Evolutionary conservation across 2,329 filamentous ascomycete genomes (phyloP).

Genomic region (Claviceps maximensis): DNA sequence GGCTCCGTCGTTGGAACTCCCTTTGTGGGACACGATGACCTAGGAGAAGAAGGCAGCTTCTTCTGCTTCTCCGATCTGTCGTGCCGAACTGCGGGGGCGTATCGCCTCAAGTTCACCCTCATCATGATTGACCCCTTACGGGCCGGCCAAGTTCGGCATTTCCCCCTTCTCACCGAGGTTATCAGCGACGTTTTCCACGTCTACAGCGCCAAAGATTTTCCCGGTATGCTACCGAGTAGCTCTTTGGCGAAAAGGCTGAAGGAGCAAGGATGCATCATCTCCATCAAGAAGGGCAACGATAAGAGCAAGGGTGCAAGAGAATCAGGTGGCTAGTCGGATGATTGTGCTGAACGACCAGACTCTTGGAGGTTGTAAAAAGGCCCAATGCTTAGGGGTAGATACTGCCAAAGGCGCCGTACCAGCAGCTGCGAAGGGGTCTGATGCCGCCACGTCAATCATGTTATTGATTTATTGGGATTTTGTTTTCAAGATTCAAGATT

Average conservation of each 20-base stretch:
- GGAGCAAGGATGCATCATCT: conserved; percentile 70
- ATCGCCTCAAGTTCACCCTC: conserved; percentile 60
- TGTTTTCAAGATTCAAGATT: background rate
- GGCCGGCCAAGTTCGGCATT: conserved; percentile 31
- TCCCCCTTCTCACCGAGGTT: conserved; percentile 35
- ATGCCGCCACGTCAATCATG: background rate
- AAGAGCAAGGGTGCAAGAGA: conserved; percentile 24
- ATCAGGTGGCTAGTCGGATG: conserved; percentile 10
- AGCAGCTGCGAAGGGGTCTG: background rate
- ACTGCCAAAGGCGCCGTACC: background rate
- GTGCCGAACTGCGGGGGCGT: conserved; percentile 64
- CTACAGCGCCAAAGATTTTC: conserved; percentile 76
- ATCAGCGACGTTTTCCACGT: conserved; percentile 65
- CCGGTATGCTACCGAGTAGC: conserved; percentile 70
- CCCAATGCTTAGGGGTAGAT: background rate
- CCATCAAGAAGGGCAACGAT: conserved; percentile 76
- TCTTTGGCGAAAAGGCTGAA: conserved; percentile 60
- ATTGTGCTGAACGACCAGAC: conserved; percentile 7
- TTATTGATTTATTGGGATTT: background rate
- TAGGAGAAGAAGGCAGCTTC: conserved; percentile 62
- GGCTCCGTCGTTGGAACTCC: conserved; percentile 65
- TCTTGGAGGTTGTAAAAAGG: conserved; percentile 2
- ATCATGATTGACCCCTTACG: conserved; percentile 54
- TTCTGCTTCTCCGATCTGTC: conserved; percentile 78
- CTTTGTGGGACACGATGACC: conserved; percentile 63